A percentile compares a stretch with the other conserved stretches of the same genome.
phyloP scores from a whole-genome alignment of 208 protist genomes.

The Wallacemonas rigidus region DNA sequence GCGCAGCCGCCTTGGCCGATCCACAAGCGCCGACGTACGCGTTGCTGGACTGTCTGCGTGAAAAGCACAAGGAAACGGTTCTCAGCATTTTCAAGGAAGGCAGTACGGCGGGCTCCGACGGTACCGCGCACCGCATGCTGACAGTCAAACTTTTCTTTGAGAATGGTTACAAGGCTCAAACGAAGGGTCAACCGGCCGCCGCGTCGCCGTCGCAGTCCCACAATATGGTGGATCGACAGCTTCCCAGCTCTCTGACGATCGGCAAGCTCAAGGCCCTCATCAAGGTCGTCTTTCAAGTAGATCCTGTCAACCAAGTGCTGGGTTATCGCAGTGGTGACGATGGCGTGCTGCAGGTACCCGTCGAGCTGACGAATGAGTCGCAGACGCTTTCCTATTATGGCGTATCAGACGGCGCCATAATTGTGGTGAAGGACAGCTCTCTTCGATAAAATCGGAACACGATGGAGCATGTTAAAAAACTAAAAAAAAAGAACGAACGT shows the following conservation, averaged over 20 bases:
- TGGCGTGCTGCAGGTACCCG: constrained; percentile 55
- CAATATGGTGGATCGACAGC: constrained; percentile 37
- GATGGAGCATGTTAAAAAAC: not conserved
- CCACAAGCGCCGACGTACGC: constrained; percentile 37
- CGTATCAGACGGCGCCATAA: constrained; percentile 60
- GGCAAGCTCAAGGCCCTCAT: constrained; percentile 82
- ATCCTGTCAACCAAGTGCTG: constrained; percentile 59
- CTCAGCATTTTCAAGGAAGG: constrained; percentile 77
- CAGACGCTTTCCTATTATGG: constrained; percentile 81
- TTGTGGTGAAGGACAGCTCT: constrained; percentile 74
- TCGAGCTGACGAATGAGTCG: constrained; percentile 65
- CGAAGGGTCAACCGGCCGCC: not conserved
- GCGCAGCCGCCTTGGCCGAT: not conserved
- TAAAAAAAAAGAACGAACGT: not conserved
- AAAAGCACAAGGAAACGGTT: constrained; percentile 88
- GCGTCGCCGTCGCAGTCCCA: not conserved
- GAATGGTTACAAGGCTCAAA: constrained; percentile 38
- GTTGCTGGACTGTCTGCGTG: constrained; percentile 52
- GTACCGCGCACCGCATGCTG: constrained; percentile 67
- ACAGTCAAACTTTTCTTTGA: constrained; percentile 58
- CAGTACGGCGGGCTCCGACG: constrained; percentile 64
- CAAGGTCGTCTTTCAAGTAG: constrained; percentile 68
- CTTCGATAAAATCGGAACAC: constrained; percentile 29
- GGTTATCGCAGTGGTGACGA: constrained; percentile 67
- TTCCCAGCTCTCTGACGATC: constrained; percentile 80